Evolutionary conservation across 371 early-diverging fungal species (phyloP), one percentile per base, ranked within the genome.

Genomic region (Paraphysoderma sedebokerense): DNA sequence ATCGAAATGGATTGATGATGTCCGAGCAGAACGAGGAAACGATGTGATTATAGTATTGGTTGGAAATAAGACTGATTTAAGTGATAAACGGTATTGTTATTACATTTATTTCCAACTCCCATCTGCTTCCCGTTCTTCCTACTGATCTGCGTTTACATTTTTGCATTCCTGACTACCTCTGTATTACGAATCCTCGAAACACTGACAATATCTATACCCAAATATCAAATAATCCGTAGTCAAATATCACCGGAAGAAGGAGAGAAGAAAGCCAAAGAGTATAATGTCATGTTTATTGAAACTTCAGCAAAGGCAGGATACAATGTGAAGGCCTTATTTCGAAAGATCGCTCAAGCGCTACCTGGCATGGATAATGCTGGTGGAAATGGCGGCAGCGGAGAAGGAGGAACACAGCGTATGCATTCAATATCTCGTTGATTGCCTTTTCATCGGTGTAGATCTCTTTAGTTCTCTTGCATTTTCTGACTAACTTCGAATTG

Each of bases 1-100:
- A 22, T 77, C 85, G 41, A 85, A 87, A 56, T 99, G 99, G 99
- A 89, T 98, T 50, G 92, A 96, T 52, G 93, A 97, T 61, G 92
- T 98, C 22, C 82, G 96, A 34, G 84, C 85, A 24, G 95, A 95
- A 67, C 85, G 97, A 41, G 98, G 99, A 32, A 75, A 80, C 52
- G 90, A 96, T 59, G 93, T 92, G 19, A 90, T 95, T 37, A 85
- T 99, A 50, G 88, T 98, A 29, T 70, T 99, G 17, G 96, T 98
- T 6, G 99, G 98, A n/a, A 99, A 99, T 74, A 99, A 99, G 72
- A 89, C 87, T 4, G 99, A 99, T 64, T 62, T 99, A 53, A 77
- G 67, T 47, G 89, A 92, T 41, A 88, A 88, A 58, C 74, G 95
- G 80, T 81, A 66, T 51, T 24, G 17, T 24, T 13, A 12, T n/a